These are phyloP conservation scores for Peronospora tabacina DNA, from an alignment of 352 stramenopile genomes.

Conservation along the genomic window DNA sequence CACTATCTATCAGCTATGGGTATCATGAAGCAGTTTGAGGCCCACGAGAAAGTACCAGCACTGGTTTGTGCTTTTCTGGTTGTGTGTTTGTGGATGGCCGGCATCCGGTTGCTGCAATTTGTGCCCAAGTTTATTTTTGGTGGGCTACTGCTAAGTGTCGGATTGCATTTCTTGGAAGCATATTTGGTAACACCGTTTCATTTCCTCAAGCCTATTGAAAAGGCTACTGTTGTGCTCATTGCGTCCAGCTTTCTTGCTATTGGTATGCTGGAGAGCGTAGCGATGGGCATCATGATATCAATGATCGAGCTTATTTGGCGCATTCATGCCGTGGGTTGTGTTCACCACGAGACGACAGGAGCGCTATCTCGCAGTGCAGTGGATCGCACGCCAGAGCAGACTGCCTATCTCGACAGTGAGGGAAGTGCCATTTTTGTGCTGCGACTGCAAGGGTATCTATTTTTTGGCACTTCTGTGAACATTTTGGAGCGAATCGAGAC, in stretches of 20 bases:
- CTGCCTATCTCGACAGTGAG: slow-evolving; percentile 41
- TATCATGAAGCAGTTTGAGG: slow-evolving; percentile 81
- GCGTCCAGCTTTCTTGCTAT: slow-evolving; percentile 62
- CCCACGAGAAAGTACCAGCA: slow-evolving; percentile 67
- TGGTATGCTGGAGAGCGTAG: slow-evolving; percentile 66
- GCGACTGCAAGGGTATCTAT: slow-evolving; percentile 70
- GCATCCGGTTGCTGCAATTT: slow-evolving; percentile 59
- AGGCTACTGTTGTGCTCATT: slow-evolving; percentile 55
- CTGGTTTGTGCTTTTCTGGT: slow-evolving; percentile 55
- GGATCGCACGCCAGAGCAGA: slow-evolving; percentile 56
- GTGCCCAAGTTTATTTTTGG: slow-evolving; percentile 83
- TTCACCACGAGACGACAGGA: slow-evolving; percentile 69
- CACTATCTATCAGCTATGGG: slow-evolving; percentile 80
- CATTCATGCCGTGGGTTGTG: slow-evolving; percentile 69
- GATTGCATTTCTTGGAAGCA: slow-evolving; percentile 68
- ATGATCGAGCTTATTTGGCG: slow-evolving; percentile 75
- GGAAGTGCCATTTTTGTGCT: slow-evolving; percentile 63
- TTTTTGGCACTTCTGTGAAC: slow-evolving; percentile 77
- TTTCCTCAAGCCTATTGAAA: slow-evolving; percentile 66
- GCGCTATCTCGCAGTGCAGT: slow-evolving; percentile 55
- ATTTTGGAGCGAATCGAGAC: slow-evolving; percentile 71
- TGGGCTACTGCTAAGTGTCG: slow-evolving; percentile 63
- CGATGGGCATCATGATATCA: slow-evolving; percentile 67
- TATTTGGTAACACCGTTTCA: slow-evolving; percentile 66
- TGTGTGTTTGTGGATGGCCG: slow-evolving; percentile 49